A percentile compares a stretch with the other conserved stretches of the same genome.
phyloP scores from a whole-genome alignment of 352 stramenopile species.

The Globisporangium mamillatum region DNA sequence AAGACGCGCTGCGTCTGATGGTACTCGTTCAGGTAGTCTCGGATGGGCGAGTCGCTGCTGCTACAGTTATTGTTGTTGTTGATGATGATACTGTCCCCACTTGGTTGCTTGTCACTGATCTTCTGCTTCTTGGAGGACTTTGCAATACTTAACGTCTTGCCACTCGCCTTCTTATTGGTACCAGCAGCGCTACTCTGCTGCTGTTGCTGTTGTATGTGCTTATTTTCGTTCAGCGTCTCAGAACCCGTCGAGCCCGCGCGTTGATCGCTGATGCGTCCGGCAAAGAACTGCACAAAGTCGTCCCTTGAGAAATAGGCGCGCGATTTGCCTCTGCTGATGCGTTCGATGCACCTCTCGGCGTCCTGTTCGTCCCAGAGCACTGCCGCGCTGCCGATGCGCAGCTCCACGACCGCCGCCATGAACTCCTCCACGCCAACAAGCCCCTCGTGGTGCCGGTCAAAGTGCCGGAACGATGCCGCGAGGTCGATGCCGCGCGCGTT shows the following conservation, averaged over 20 bases:
- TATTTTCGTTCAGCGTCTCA: background rate
- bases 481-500: slow-evolving; percentile 45
- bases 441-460: slow-evolving; percentile 41
- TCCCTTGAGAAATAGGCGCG: slow-evolving; percentile 49
- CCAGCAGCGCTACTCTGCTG: background rate
- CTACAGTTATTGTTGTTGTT: background rate
- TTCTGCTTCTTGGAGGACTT: slow-evolving; percentile 4
- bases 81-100: background rate
- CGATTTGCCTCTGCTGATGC: slow-evolving; percentile 35
- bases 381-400: slow-evolving; percentile 22
- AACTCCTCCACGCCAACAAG: slow-evolving; percentile 52
- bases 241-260: background rate
- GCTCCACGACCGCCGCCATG: slow-evolving; percentile 45
- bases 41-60: background rate
- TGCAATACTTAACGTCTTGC: background rate
- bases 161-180: background rate
- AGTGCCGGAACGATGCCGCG: slow-evolving; percentile 53
- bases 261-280: background rate
- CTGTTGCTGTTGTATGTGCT: background rate
- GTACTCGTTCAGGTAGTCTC: slow-evolving; percentile 13
- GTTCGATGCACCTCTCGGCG: slow-evolving; percentile 39
- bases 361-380: slow-evolving; percentile 42
- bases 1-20: slow-evolving; percentile 5
- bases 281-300: slow-evolving; percentile 55
- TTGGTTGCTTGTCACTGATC: background rate